Conservation (phyloP, 495 filamentous ascomycete species). For the Penicillium cinerascens region DNA sequence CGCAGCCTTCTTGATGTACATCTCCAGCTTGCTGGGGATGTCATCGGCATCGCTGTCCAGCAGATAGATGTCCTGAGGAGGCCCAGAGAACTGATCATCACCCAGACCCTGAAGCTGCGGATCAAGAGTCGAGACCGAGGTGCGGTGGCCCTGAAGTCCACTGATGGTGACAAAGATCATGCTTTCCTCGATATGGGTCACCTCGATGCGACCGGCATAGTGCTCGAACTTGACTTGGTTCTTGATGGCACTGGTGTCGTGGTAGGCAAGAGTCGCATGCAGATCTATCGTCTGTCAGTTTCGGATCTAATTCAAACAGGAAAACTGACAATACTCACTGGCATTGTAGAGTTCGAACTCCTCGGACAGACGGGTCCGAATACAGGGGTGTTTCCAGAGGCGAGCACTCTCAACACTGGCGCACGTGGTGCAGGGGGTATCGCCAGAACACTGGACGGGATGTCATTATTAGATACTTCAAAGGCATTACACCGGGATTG, state of each 20-base stretch:
- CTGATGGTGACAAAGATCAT: constrained; percentile 49
- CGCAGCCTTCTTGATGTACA: constrained; percentile 65
- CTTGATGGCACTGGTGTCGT: constrained; percentile 58
- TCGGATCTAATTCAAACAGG: not conserved
- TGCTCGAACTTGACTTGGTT: constrained; percentile 53
- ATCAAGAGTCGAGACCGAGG: constrained; percentile 45
- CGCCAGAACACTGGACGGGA: constrained; percentile 59
- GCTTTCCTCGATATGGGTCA: constrained; percentile 62
- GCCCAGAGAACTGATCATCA: constrained; percentile 41
- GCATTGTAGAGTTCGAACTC: constrained; percentile 70
- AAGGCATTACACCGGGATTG: not conserved
- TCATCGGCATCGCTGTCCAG: constrained; percentile 68
- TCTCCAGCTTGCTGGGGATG: constrained; percentile 60
- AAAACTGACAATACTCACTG: constrained; percentile 33
- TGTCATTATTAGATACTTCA: constrained; percentile 7
- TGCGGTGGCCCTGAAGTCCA: constrained; percentile 45
- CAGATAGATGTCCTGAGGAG: constrained; percentile 48
- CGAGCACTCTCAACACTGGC: constrained; percentile 71
- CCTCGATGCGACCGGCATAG: constrained; percentile 61
- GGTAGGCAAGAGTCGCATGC: constrained; percentile 64
- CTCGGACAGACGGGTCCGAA: constrained; percentile 70
- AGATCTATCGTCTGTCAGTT: constrained; percentile 43
- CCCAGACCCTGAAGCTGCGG: constrained; percentile 53
- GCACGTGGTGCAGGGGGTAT: constrained; percentile 79
- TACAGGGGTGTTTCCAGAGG: constrained; percentile 76